A percentile compares a stretch with the other conserved stretches of the same genome.
Evolutionary conservation across 1,139 yeast genomes (phyloP).

Genomic region (Debaryomyces psychrophilus): DNA sequence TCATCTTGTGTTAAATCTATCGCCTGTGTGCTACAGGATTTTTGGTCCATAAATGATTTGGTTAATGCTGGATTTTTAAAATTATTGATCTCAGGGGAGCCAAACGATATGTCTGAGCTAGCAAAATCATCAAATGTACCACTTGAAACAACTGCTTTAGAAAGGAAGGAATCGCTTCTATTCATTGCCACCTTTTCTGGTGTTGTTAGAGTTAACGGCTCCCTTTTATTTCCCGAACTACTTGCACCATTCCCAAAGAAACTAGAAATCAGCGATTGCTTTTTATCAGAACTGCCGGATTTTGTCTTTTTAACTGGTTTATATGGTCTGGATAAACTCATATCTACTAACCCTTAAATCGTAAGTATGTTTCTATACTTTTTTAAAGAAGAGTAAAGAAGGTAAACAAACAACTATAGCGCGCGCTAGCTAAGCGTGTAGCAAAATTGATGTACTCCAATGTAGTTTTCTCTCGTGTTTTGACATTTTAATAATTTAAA

Average conservation of each 20-base stretch:
- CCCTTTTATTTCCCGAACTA: neutral
- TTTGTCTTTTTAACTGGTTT: slow-evolving; percentile 15
- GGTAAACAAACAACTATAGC: slow-evolving; percentile 7
- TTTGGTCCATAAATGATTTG: slow-evolving; percentile 14
- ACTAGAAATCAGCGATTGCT: slow-evolving; percentile 22
- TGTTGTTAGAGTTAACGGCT: slow-evolving; percentile 16
- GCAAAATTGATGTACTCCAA: neutral
- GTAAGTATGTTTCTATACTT: neutral
- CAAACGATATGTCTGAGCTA: slow-evolving; percentile 35
- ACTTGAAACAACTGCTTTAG: slow-evolving; percentile 18
- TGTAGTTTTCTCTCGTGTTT: neutral
- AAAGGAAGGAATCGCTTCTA: slow-evolving; percentile 26
- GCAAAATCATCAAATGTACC: slow-evolving; percentile 32
- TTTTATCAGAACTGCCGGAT: slow-evolving; percentile 11
- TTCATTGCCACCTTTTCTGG: slow-evolving; percentile 22
- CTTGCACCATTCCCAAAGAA: slow-evolving; percentile 17
- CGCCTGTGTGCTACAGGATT: slow-evolving; percentile 1
- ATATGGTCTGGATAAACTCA: slow-evolving; percentile 14
- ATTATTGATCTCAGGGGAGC: slow-evolving; percentile 34
- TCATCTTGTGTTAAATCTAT: slow-evolving; percentile 17
- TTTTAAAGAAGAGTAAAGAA: neutral
- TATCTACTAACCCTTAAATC: no score
- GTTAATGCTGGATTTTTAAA: slow-evolving; percentile 27
- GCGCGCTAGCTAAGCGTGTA: slow-evolving; percentile 6
- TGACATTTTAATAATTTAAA: neutral